Percentiles rank a stretch among this genome's conserved stretches.
Conservation (phyloP, 495 filamentous ascomycete species). For the Geopyxis carbonaria region DNA sequence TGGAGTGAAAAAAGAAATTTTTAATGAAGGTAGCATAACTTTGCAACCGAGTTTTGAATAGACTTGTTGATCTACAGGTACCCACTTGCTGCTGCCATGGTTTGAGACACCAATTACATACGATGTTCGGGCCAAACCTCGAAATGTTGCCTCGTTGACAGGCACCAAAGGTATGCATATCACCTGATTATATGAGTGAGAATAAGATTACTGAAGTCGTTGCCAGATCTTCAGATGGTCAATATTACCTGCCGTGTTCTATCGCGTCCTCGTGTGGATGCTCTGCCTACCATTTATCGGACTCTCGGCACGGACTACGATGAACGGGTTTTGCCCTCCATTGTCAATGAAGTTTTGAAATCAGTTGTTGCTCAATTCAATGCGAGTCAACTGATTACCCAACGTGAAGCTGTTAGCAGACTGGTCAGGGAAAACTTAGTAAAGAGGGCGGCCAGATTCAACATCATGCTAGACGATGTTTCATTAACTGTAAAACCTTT, state of each 20-base stretch:
- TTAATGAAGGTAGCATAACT: slow-evolving; percentile 58
- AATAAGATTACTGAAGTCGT: neutral
- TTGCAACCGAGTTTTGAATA: neutral
- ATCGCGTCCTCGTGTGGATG: slow-evolving; percentile 68
- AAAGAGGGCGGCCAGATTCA: slow-evolving; percentile 80
- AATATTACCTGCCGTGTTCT: slow-evolving; percentile 99
- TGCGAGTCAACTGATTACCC: slow-evolving; percentile 92
- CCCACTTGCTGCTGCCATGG: slow-evolving; percentile 86
- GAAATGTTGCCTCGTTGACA: slow-evolving; percentile 90
- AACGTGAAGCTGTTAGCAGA: slow-evolving; percentile 86
- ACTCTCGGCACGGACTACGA: slow-evolving; percentile 94
- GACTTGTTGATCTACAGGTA: slow-evolving; percentile 40
- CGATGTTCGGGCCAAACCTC: slow-evolving; percentile 92
- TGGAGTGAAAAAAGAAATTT: slow-evolving; percentile 94
- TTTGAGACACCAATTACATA: slow-evolving; percentile 92
- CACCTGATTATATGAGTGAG: neutral
- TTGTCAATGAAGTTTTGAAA: slow-evolving; percentile 97
- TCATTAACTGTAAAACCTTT: slow-evolving; percentile 64
- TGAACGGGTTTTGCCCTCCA: slow-evolving; percentile 88
- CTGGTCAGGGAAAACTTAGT: slow-evolving; percentile 88
- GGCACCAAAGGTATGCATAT: slow-evolving; percentile 53
- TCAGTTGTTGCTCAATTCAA: slow-evolving; percentile 99
- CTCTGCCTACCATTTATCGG: slow-evolving; percentile 88
- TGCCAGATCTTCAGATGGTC: slow-evolving; percentile 85
- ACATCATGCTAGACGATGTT: slow-evolving; percentile 93